phyloP scores from a whole-genome alignment of 2,329 filamentous ascomycete genomes.

The Zymoseptoria brevis region DNA sequence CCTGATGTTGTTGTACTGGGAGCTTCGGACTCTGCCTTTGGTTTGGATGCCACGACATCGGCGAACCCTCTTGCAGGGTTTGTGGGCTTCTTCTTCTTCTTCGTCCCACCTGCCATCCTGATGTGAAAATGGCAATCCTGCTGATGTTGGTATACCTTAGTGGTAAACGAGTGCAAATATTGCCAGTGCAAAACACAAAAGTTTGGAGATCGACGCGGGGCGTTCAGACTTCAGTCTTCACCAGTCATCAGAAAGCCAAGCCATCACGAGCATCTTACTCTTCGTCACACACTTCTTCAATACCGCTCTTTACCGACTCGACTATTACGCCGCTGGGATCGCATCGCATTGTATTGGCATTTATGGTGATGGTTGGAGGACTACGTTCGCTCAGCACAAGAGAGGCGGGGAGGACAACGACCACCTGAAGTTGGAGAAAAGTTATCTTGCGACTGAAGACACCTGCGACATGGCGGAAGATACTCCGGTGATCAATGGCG shows the following conservation, averaged over 20 bases:
- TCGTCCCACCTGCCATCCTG: slow-evolving; percentile 26
- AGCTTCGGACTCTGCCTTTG: slow-evolving; percentile 43
- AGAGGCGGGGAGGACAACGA: slow-evolving; percentile 17
- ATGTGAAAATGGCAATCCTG: background rate
- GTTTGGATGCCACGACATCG: slow-evolving; percentile 69
- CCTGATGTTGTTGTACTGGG: slow-evolving; percentile 22
- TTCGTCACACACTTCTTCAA: background rate
- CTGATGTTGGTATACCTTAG: background rate
- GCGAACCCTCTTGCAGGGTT: slow-evolving; percentile 91
- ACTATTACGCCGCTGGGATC: background rate
- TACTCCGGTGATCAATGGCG: slow-evolving; percentile 11
- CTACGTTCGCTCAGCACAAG: background rate
- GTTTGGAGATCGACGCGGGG: background rate
- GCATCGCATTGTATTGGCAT: background rate
- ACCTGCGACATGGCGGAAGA: slow-evolving; percentile 7
- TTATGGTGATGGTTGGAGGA: background rate
- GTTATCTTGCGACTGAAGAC: background rate
- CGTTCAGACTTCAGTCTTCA: background rate
- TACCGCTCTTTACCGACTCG: background rate
- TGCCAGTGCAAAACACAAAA: background rate
- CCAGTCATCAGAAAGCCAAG: background rate
- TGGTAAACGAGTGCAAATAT: background rate
- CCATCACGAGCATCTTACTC: background rate
- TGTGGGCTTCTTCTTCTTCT: slow-evolving; percentile 84
- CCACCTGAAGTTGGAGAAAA: slow-evolving; percentile 1